phyloP scores from a whole-genome alignment of 2,329 filamentous ascomycete genomes.

The Trichoderma cornu-damae region DNA sequence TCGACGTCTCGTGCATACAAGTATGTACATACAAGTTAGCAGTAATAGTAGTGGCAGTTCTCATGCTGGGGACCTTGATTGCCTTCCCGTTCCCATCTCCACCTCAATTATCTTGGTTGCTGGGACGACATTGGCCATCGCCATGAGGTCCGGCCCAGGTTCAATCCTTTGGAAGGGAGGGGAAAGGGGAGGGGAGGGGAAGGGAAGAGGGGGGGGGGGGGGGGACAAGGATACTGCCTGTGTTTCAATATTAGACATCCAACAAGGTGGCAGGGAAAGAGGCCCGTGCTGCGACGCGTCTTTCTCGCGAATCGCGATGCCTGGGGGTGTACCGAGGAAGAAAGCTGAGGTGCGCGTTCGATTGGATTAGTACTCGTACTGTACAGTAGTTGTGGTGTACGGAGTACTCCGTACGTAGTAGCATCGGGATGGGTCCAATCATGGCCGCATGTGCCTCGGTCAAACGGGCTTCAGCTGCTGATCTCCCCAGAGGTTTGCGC shows the following conservation, averaged over 20 bases:
- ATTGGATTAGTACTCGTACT: too few species aligned
- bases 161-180: not conserved
- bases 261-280: slow-evolving; percentile 12
- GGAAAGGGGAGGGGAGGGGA: not conserved
- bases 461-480: slow-evolving; percentile 16
- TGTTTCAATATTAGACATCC: slow-evolving; percentile 7
- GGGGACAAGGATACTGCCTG: slow-evolving; percentile 3
- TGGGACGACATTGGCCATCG: not conserved
- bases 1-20: slow-evolving; percentile 12
- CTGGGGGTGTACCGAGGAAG: slow-evolving; percentile 2
- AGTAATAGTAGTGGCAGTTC: too few species aligned
- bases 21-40: too few species aligned
- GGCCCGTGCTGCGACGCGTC: slow-evolving; percentile 18
- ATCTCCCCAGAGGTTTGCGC: slow-evolving; percentile 7
- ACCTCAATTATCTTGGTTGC: slow-evolving; percentile 12
- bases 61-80: slow-evolving; percentile 3
- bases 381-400: too few species aligned
- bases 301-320: slow-evolving; percentile 8
- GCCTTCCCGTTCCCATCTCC: slow-evolving; percentile 7
- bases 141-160: not conserved
- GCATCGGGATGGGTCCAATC: slow-evolving; percentile 4
- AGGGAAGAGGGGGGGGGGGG: not conserved
- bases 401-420: too few species aligned
- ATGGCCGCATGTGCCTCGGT: slow-evolving; percentile 16
- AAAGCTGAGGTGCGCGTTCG: slow-evolving; percentile 9